Evolutionary conservation across 2,329 filamentous ascomycete genomes (phyloP), one percentile per base, ranked within the genome.

Genomic region (Penicillium sp.): DNA sequence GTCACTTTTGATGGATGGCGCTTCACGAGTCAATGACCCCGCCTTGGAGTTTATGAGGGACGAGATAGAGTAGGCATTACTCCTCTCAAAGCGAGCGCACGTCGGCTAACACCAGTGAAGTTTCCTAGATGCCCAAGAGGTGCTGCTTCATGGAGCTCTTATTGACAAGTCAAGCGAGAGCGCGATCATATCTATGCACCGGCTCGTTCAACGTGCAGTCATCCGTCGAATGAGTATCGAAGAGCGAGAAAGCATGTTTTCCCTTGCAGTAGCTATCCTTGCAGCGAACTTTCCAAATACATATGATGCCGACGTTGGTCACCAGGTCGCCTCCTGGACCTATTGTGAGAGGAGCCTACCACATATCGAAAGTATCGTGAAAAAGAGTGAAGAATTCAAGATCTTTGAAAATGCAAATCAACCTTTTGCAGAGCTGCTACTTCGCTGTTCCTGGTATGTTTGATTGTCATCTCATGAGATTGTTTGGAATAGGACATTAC

Each of bases 291-390:
- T 50, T 16, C 47, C 47, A 31, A 43, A 50, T 27, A 53, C 50
- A 26, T 47, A 47, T 28, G 7, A 7, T 23, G 22, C 22, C 22
- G 22, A 23, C 22, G 22, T 23, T 23, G 22, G 22, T 23, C 22
- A 23, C 35, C 47, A 50, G 36, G 50, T 36, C 24, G 47, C 31
- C 32, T 45, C 42, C 14, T 52, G 43, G 50, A 28, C 22, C 14
- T n/a, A 26, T 26, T 52, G 50, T 22, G 50, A 52, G 36, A 40
- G 36, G 20, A 47, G 42, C 20, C 36, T 52, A 27, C 50, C 50
- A 8, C 50, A 49, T 42, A 10, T 52, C 6, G 42, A 52, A 34
- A 47, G 26, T 24, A 11, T 52, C 11, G 26, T 49, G 9, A 40
- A 46, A 22, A 28, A 46, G 31, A 49, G 13, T 39, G 29, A 44